Evolutionary conservation across 257 asterid genomes (phyloP), one percentile per base, ranked within the genome.

Genomic region (Cordia subcordata): DNA sequence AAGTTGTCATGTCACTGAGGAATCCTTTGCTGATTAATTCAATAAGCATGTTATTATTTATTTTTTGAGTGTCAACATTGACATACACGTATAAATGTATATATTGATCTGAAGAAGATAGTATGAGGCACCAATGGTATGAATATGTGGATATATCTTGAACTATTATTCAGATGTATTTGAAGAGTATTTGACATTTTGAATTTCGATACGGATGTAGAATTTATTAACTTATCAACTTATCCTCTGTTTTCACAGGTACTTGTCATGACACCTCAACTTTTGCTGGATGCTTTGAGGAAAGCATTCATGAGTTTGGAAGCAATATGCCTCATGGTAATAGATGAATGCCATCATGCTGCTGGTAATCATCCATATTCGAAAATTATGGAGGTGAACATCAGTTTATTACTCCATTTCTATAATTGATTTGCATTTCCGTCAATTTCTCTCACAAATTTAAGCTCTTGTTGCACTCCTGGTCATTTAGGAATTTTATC

Each of bases 181-280:
- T 39, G 23, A 17, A 49, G 19, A 62, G 49, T 52, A 10, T 58
- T 39, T 46, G 55, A 35, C 16, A 33, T 8, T 11, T 4, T 27
- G 35, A 18, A 44, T 35, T 45, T 40, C 23, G 20, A 18, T 49
- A 10, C 37, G 40, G 17, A 57, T 22, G 12, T 27, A 59, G 13
- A 27, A 23, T 9, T 27, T 27, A 50, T 44, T 52, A 56, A 61
- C 53, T 49, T 46, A 52, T 49, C 44, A 44, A 54, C 59, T 53
- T 49, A 16, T 9, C 20, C 10, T 8, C 27, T 40, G 21, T 75
- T 57, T 53, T 61, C 54, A 13, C 59, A 92, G 98, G 90, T 92
- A 55, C 70, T 88, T 69, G 87, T 88, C 66, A 88, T 92, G 99
- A 88, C 96, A 55, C 96, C 99, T 23, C 99, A 92, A 80, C 74